These are phyloP conservation scores for Westerdykella sp. DNA, from an alignment of 2,329 filamentous ascomycete genomes.

Conservation along the genomic window DNA sequence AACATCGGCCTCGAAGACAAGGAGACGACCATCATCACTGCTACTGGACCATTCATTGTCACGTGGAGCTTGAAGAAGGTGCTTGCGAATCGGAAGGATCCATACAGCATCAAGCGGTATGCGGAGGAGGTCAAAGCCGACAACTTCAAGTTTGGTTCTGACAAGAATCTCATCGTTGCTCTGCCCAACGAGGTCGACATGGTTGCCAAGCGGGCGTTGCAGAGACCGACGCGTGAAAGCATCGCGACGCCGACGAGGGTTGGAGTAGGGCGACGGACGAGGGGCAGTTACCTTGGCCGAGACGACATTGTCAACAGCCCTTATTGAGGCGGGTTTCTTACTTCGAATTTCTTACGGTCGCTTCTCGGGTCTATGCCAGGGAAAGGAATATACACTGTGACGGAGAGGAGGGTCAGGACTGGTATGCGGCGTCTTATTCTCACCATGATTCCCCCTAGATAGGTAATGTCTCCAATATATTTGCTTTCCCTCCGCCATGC, in stretches of 20 bases:
- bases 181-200: slow-evolving; percentile 97
- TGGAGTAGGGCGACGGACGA: slow-evolving; percentile 36
- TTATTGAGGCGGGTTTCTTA: slow-evolving; percentile 38
- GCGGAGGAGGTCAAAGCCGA: slow-evolving; percentile 93
- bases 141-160: slow-evolving; percentile 94
- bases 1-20: slow-evolving; percentile 75
- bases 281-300: slow-evolving; percentile 66
- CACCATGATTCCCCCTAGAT: neutral
- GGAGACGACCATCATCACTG: slow-evolving; percentile 94
- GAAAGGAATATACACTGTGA: neutral
- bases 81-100: slow-evolving; percentile 69
- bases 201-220: slow-evolving; percentile 80
- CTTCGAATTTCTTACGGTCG: neutral
- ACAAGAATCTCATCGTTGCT: slow-evolving; percentile 97
- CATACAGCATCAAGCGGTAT: slow-evolving; percentile 96
- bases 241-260: slow-evolving; percentile 60
- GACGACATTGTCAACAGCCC: slow-evolving; percentile 79
- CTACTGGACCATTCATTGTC: slow-evolving; percentile 92
- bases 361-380: neutral
- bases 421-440: neutral
- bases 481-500: too few species aligned
- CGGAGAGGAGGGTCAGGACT: neutral
- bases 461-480: too few species aligned
- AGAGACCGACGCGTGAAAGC: slow-evolving; percentile 85
- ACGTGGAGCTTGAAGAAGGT: slow-evolving; percentile 96